These are phyloP conservation scores for Leccinum arenicola DNA, from an alignment of 768 basidiomycete species.

Conservation along the genomic window DNA sequence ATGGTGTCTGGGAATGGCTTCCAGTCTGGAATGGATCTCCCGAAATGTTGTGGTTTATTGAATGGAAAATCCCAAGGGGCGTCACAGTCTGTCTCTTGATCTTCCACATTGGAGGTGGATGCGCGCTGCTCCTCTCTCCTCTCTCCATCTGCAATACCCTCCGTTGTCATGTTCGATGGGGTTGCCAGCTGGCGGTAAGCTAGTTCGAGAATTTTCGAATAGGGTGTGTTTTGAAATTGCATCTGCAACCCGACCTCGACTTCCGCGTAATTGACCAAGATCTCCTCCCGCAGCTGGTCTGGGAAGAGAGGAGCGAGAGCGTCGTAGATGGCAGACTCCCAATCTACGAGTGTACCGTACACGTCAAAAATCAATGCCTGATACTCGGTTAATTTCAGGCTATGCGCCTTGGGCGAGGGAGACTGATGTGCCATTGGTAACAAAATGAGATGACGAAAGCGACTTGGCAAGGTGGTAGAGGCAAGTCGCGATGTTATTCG, in stretches of 20 bases:
- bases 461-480: not conserved
- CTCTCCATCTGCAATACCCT: slow-evolving; percentile 23
- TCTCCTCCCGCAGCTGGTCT: slow-evolving; percentile 32
- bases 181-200: slow-evolving; percentile 31
- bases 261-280: slow-evolving; percentile 47
- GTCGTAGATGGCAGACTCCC: slow-evolving; percentile 66
- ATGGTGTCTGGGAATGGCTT: slow-evolving; percentile 64
- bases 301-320: slow-evolving; percentile 37
- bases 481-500: not conserved
- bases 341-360: slow-evolving; percentile 75
- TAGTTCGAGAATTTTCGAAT: slow-evolving; percentile 56
- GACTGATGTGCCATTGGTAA: slow-evolving; percentile 20
- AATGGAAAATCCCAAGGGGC: not conserved
- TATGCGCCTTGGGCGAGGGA: not conserved
- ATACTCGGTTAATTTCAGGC: slow-evolving; percentile 19
- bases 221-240: slow-evolving; percentile 56
- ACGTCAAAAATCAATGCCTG: slow-evolving; percentile 66
- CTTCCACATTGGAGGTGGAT: slow-evolving; percentile 3
- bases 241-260: slow-evolving; percentile 58
- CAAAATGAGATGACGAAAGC: not conserved
- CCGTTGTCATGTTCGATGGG: slow-evolving; percentile 37
- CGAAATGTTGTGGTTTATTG: slow-evolving; percentile 48
- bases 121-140: slow-evolving; percentile 19
- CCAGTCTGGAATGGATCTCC: slow-evolving; percentile 60
- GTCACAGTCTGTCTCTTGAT: not conserved